Conservation (phyloP, 2,329 filamentous ascomycete genomes). For the Colletotrichum simmondsii region DNA sequence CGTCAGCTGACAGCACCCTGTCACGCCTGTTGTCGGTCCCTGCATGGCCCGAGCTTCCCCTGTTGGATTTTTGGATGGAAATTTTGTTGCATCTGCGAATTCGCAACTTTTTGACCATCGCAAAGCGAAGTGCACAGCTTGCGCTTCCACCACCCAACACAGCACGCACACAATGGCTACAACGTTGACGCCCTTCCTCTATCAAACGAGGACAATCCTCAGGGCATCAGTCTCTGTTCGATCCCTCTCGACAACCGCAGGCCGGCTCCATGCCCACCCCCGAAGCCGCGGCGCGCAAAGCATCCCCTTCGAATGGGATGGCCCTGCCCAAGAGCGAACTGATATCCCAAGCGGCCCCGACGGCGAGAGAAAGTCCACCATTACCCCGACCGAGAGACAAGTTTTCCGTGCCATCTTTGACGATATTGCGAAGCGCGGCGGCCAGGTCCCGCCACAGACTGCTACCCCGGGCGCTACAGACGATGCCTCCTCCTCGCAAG, state of each 20-base stretch:
- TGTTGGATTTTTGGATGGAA: slow-evolving; percentile 1
- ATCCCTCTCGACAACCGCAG: slow-evolving; percentile 32
- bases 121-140: neutral
- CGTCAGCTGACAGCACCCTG: slow-evolving; percentile 1
- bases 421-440: slow-evolving; percentile 44
- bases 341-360: slow-evolving; percentile 37
- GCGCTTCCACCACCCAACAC: neutral
- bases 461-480: neutral
- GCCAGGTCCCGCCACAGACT: slow-evolving; percentile 41
- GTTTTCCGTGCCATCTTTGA: slow-evolving; percentile 70
- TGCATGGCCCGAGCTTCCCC: slow-evolving; percentile 24
- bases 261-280: slow-evolving; percentile 34
- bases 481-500: neutral
- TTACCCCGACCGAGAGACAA: slow-evolving; percentile 66
- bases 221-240: slow-evolving; percentile 40
- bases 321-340: slow-evolving; percentile 37
- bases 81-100: slow-evolving; percentile 3
- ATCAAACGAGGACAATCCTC: slow-evolving; percentile 75
- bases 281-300: slow-evolving; percentile 38
- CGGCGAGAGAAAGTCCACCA: slow-evolving; percentile 54
- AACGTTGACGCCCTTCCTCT: slow-evolving; percentile 74
- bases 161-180: slow-evolving; percentile 49
- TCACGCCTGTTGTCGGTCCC: neutral
- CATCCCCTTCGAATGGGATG: slow-evolving; percentile 65
- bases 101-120: neutral